Conservation (phyloP, 208 protist genomes). For the Novymonas esmeraldas region DNA sequence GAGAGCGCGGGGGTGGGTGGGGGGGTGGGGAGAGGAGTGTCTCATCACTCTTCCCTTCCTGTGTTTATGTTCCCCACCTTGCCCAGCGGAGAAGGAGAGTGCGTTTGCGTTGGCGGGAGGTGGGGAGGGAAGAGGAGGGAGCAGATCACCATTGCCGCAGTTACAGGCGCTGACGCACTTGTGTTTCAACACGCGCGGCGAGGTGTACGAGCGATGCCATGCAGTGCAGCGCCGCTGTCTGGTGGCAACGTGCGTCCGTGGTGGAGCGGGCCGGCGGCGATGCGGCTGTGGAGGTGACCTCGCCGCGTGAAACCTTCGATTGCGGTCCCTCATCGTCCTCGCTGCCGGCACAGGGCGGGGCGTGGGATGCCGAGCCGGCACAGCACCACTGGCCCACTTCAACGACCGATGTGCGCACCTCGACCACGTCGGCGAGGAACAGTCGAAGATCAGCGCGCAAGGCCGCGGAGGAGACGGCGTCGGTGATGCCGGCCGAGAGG, state of each 20-base stretch:
- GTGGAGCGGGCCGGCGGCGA: background rate
- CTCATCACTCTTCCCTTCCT: no score
- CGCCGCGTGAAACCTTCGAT: conserved; percentile 5
- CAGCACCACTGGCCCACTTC: conserved; percentile 6
- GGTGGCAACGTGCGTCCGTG: background rate
- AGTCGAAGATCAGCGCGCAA: conserved; percentile 28
- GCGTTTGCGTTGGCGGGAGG: no score
- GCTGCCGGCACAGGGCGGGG: no score
- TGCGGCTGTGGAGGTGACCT: background rate
- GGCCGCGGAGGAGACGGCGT: background rate
- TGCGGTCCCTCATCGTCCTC: background rate
- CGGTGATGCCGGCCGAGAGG: background rate
- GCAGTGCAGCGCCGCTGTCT: background rate
- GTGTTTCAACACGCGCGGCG: conserved; percentile 5
- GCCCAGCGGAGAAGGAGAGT: no score
- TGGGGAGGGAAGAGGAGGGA: no score
- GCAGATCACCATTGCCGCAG: no score
- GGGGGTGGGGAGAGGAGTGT: no score
- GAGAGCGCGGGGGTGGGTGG: no score
- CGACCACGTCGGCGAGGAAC: conserved; percentile 30
- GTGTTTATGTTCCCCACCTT: no score
- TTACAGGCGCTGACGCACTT: conserved; percentile 4
- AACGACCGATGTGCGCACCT: conserved; percentile 15
- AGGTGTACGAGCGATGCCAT: conserved; percentile 6
- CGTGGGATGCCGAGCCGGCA: background rate